These are phyloP conservation scores for Lenzites betulinus DNA, from an alignment of 768 basidiomycete genomes.

Conservation along the genomic window DNA sequence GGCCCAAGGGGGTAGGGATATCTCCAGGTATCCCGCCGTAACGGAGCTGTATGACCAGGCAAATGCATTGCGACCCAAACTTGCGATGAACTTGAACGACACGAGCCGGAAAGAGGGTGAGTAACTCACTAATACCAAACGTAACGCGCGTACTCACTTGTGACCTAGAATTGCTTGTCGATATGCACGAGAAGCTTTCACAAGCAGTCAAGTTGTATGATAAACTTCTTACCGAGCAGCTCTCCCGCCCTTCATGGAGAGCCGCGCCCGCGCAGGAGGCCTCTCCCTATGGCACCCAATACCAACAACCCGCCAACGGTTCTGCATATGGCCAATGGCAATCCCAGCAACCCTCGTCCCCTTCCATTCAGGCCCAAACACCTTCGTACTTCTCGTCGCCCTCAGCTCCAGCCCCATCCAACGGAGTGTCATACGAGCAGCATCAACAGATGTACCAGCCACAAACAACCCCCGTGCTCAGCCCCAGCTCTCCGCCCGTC, in stretches of 20 bases:
- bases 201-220: conserved; percentile 94
- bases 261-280: conserved; percentile 14
- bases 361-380: conserved; percentile 10
- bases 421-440: conserved; percentile 19
- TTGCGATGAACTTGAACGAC: conserved; percentile 84
- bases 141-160: not conserved
- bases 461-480: conserved; percentile 8
- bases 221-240: conserved; percentile 79
- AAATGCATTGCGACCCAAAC: conserved; percentile 72
- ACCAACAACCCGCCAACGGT: conserved; percentile 15
- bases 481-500: conserved; percentile 12
- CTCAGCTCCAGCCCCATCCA: conserved; percentile 8
- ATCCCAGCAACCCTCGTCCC: conserved; percentile 11
- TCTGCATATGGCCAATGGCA: conserved; percentile 26
- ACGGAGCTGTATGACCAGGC: conserved; percentile 86
- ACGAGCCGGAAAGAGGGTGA: conserved; percentile 82
- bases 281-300: conserved; percentile 30
- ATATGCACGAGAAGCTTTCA: conserved; percentile 94
- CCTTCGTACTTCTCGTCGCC: conserved; percentile 23
- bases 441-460: conserved; percentile 24
- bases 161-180: conserved; percentile 72
- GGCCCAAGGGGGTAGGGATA: conserved; percentile 73
- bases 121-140: conserved; percentile 23
- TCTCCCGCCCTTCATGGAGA: conserved; percentile 71
- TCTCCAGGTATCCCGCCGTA: conserved; percentile 81